Evolutionary conservation across 2,329 filamentous ascomycete genomes (phyloP), one percentile per base, ranked within the genome.

Genomic region (Xylaria sp.): DNA sequence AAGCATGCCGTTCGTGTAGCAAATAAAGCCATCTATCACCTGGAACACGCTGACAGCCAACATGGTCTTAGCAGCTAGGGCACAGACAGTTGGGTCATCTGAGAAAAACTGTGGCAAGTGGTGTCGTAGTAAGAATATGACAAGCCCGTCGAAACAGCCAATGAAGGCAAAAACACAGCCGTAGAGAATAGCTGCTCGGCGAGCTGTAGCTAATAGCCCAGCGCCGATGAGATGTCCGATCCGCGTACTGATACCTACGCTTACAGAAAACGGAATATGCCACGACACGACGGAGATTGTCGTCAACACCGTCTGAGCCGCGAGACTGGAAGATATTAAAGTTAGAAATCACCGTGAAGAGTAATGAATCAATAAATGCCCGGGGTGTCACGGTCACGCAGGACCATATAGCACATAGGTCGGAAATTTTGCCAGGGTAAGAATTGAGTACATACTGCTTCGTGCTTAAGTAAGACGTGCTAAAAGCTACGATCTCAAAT

Each of bases 391-490:
- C 3, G 17, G 13, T 2, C 15, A 17, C 3, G 21, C 11, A 27
- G 15, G 15, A 21, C 2, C 15, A 25, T 35, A 10, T 38, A 41
- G 17, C 1, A n/a, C 33, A 33, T 27, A 27, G 27, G n/a, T 8
- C 17, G 7, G n/a, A n/a, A n/a, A n/a, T n/a, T n/a, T n/a, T 17
- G 19, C n/a, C 3, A 43, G 23, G n/a, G 44, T 23, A 23, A 17
- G 29, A 35, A 49, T 5, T 47, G 13, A 46, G 35, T 47, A 60
- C 60, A 21, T 63, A 63, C 60, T 80, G 75, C 4, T 73, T 71
- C 1, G 78, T 80, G 66, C 76, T 75, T 35, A 81, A 70, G 64
- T 80, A 80, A 5, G 78, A 79, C 0, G 80, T 78, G 68, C 78
- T 78, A 6, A 82, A 73, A 1, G 78, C 80, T 10, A 81, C 65